Base-by-base conservation (phyloP, 768 basidiomycete species). In the Trametes elegans region DNA sequence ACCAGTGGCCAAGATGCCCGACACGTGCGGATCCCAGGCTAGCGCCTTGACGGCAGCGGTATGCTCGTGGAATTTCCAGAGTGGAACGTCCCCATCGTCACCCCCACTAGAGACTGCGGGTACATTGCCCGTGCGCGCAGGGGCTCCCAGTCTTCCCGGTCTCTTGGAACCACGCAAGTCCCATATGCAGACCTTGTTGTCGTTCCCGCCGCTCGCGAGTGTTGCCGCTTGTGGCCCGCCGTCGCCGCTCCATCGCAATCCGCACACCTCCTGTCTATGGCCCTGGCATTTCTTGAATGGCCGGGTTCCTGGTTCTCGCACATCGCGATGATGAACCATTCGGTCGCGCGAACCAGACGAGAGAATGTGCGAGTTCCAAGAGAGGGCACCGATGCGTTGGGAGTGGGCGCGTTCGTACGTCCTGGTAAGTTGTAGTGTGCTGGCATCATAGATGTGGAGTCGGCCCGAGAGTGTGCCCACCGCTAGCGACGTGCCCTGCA, bases 101-200 rank as follows among this genome's bases (percentile, higher is more conserved):
- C 61, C 65, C 5, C 63, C 64, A 1, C 65, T 70, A 10, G 65
- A 61, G 18, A 65, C 58, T 1, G 58, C 55, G 7, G 48, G 57
- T 18, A 56, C 53, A 24, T 60, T 44, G 16, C 62, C 61, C 7
- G 54, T 54, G 24, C 59, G 49, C 21, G 58, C 61, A 3, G 54
- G 40, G 1, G 57, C 59, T 45, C 59, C 68, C 58, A 66, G 62
- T 3, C 52, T 53, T 23, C 70, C 70, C 23, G 73, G 71, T 42
- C 82, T 70, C 62, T 76, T 75, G 6, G 82, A 80, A 8, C 87
- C 89, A 52, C 90, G 79, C 50, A 93, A 73, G 67, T 98, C 94
- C 92, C 95, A 99, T 49, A 99, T 93, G 64, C 92, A 93, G 16
- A 99, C 90, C 74, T 98, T 98, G 73, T 99, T 99, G 72, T 99